Evolutionary conservation across 164 flowering plant genomes (phyloP).

Genomic region (Santalum album): DNA sequence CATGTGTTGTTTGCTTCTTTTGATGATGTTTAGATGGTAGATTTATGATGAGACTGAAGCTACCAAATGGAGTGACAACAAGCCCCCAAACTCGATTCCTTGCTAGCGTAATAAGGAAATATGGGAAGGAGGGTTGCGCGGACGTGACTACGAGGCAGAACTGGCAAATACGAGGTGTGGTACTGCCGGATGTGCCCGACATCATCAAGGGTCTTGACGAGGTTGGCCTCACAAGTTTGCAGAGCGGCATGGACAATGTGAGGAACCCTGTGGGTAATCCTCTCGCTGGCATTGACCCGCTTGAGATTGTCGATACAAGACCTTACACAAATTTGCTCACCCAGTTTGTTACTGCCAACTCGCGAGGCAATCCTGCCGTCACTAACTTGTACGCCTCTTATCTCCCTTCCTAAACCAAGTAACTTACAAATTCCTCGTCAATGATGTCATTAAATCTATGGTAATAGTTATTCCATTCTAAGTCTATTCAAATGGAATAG

Average conservation of each 20-base stretch:
- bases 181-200: constrained; percentile 78
- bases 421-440: too few relatives aligned
- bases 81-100: constrained; percentile 74
- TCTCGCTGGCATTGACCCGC: constrained; percentile 82
- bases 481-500: too few relatives aligned
- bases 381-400: constrained; percentile 62
- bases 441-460: too few relatives aligned
- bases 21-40: constrained; percentile 52
- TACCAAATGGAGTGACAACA: constrained; percentile 95
- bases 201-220: constrained; percentile 58
- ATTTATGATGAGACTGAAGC: constrained; percentile 97
- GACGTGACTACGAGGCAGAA: constrained; percentile 95
- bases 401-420: too few relatives aligned
- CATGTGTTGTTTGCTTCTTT: too few relatives aligned
- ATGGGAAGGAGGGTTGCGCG: constrained; percentile 84
- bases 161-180: constrained; percentile 96
- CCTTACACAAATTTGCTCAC: constrained; percentile 75
- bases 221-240: constrained; percentile 86
- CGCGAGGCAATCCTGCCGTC: constrained; percentile 58
- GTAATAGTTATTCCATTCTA: too few relatives aligned
- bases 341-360: constrained; percentile 68
- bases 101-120: constrained; percentile 66
- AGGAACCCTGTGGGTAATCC: constrained; percentile 95
- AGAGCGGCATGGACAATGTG: constrained; percentile 99
- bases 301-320: constrained; percentile 80